Base-by-base conservation (phyloP, 345 rosid genomes). In the Excoecaria agallocha region DNA sequence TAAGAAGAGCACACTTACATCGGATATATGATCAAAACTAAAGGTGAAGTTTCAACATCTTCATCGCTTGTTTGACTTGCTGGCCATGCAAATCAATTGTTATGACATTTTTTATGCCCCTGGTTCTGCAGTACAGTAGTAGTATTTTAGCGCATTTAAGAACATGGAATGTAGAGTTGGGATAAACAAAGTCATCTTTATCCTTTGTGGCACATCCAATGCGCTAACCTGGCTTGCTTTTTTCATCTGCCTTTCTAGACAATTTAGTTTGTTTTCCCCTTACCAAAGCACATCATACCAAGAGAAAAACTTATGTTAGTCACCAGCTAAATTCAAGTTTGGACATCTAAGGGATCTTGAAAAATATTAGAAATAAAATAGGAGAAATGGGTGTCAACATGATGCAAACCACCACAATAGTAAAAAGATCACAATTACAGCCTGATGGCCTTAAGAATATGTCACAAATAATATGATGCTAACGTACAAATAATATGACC, bases 81-180 rank as follows among this genome's bases (percentile, higher is more conserved):
- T 94, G 98, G 57, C 98, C 98, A 66, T 94, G 98, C 78, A 94
- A 82, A 84, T 94, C 98, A 71, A 94, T 94, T 74, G 97, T 92
- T 81, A 92, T 75, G 69, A 87, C 82, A 76, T 94, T 94, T 82
- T 91, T 91, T 72, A 92, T 85, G 62, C 50, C 89, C 81, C 83
- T 91, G 84, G 92, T 94, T 82, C 98, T 94, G 95, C 75, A 82
- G 54, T 74, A 52, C 41, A 75, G 57, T 38, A 24, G 49, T 67
- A 66, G 60, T 72, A 61, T 35, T 43, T 82, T 68, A 78, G 79
- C 62, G 77, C 66, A 78, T 66, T 45, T n/a, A 43, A 62, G 30
- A 65, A 79, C 48, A 66, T 55, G 37, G 48, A 62, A 58, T 56
- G 17, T 2, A 54, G 41, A 45, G 55, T 48, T 51, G 38, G 78